These are phyloP conservation scores for Byssothecium circinans DNA, from an alignment of 2,329 filamentous ascomycete species.

Conservation along the genomic window DNA sequence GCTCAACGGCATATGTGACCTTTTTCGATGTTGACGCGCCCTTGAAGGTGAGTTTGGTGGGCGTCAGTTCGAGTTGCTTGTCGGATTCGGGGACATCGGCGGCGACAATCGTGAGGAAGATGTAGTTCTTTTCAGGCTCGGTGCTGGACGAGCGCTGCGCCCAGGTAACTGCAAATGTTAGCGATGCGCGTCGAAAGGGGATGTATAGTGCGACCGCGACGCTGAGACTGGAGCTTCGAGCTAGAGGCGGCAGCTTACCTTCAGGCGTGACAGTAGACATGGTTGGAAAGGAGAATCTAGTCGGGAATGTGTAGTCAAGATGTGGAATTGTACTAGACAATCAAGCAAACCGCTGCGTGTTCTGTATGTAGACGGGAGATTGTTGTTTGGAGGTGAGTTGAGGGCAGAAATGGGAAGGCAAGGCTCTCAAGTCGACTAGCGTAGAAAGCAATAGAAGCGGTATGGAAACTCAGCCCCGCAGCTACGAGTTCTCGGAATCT, in stretches of 20 bases:
- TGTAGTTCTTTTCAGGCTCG: slow-evolving; percentile 85
- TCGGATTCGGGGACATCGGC: slow-evolving; percentile 77
- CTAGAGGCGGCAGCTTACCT: slow-evolving; percentile 41
- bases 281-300: slow-evolving; percentile 10
- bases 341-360: slow-evolving; percentile 8
- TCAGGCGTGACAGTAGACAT: slow-evolving; percentile 44
- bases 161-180: slow-evolving; percentile 75
- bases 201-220: slow-evolving; percentile 1
- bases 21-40: slow-evolving; percentile 84
- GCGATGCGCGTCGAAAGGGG: slow-evolving; percentile 8
- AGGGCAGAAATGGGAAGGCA: slow-evolving; percentile 39
- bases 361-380: slow-evolving; percentile 18
- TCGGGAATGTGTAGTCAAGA: slow-evolving; percentile 1
- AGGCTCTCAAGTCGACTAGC: slow-evolving; percentile 34
- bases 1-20: slow-evolving; percentile 79
- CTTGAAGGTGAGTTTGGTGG: slow-evolving; percentile 76
- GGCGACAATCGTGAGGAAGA: slow-evolving; percentile 90
- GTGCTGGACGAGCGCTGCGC: slow-evolving; percentile 86
- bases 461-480: slow-evolving; percentile 32
- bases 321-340: neutral
- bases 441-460: slow-evolving; percentile 45
- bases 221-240: slow-evolving; percentile 1
- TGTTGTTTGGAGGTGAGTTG: slow-evolving; percentile 23
- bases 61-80: slow-evolving; percentile 80
- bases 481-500: neutral